Evolutionary conservation across 805 yeast genomes (phyloP).

Genomic region (Kazachstania psychrophila): DNA sequence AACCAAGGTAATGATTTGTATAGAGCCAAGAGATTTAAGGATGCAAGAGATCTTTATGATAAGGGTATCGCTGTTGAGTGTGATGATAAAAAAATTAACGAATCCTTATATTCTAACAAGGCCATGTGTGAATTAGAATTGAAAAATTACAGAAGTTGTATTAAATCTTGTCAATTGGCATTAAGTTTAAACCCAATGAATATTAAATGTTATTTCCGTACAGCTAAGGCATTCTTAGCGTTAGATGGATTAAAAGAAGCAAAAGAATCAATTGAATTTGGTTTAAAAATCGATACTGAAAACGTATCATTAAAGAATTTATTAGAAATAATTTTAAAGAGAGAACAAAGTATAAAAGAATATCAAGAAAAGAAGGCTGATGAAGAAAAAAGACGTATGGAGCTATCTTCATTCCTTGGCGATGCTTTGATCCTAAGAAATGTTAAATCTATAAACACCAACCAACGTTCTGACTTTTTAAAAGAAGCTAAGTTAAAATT

Average conservation of each 20-base stretch:
- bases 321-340: conserved; percentile 33
- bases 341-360: conserved; percentile 31
- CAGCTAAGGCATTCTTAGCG: conserved; percentile 69
- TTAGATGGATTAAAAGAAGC: conserved; percentile 69
- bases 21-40: conserved; percentile 57
- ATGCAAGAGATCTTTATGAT: conserved; percentile 71
- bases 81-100: conserved; percentile 44
- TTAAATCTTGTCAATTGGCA: conserved; percentile 75
- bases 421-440: conserved; percentile 57
- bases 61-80: conserved; percentile 70
- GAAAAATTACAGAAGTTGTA: conserved; percentile 73
- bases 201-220: conserved; percentile 76
- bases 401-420: conserved; percentile 37
- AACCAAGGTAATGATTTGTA: conserved; percentile 88
- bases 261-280: conserved; percentile 53
- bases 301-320: conserved; percentile 48
- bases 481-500: conserved; percentile 45
- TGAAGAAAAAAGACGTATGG: conserved; percentile 29
- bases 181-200: conserved; percentile 56
- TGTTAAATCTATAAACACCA: conserved; percentile 40
- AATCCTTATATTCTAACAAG: conserved; percentile 65
- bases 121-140: conserved; percentile 89
- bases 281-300: conserved; percentile 48
- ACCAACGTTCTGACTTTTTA: conserved; percentile 48
- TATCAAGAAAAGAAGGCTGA: conserved; percentile 17